Percentiles rank a stretch among this genome's conserved stretches.
Conservation (phyloP, 257 asterid species). For the Apocynum venetum region DNA sequence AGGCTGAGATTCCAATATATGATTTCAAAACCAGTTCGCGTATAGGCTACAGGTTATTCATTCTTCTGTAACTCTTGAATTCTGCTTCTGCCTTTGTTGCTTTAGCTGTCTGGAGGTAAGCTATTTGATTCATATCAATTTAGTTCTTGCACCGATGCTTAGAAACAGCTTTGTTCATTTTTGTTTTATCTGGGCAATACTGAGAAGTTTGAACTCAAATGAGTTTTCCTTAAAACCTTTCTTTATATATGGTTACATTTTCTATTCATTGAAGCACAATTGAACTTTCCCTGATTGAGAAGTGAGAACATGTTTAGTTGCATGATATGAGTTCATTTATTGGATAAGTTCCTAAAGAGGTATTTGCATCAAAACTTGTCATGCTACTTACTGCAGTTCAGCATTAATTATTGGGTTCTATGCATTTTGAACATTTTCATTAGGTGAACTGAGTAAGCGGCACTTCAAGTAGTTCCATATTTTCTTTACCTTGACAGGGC, state of each 20-base stretch:
- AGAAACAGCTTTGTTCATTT: background rate
- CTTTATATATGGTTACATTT: background rate
- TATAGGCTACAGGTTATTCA: constrained; percentile 77
- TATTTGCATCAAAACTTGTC: background rate
- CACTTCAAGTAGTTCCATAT: background rate
- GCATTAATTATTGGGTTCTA: background rate
- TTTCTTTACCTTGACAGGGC: background rate
- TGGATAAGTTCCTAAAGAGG: background rate
- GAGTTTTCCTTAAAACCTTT: background rate
- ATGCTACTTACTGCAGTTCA: background rate
- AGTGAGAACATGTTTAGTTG: background rate
- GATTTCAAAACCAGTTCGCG: constrained; percentile 98
- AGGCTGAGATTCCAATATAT: constrained; percentile 79
- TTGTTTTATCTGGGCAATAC: background rate
- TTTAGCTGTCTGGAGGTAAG: constrained; percentile 5
- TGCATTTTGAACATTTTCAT: background rate
- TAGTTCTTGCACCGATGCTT: background rate
- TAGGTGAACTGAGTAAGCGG: background rate
- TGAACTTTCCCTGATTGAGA: background rate
- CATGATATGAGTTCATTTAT: background rate
- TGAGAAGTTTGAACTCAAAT: background rate
- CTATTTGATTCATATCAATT: constrained; percentile 1
- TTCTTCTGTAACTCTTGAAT: constrained; percentile 8
- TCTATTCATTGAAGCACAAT: background rate
- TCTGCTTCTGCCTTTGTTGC: background rate